Conservation (phyloP, 2,329 filamentous ascomycete species). For the Chrysoporthe puriensis region DNA sequence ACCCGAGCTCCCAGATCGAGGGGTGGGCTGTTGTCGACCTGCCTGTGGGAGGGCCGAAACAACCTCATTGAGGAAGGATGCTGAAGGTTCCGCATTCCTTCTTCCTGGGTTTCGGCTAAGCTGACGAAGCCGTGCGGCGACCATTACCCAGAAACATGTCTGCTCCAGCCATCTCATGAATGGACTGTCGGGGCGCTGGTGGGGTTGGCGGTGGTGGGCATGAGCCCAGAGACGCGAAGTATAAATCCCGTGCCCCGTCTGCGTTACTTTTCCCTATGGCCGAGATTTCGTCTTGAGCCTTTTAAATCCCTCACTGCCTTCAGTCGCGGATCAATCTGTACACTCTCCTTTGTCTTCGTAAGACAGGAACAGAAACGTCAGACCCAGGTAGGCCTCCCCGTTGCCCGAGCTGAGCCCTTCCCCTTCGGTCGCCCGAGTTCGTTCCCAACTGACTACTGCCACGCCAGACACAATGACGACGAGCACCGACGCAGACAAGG, state of each 20-base stretch:
- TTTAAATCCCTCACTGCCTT: background rate
- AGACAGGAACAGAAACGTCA: background rate
- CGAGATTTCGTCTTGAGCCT: background rate
- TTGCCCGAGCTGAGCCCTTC: background rate
- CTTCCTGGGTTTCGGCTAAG: background rate
- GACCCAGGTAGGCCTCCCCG: background rate
- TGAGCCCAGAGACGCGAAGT: background rate
- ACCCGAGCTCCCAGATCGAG: background rate
- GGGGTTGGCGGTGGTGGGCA: background rate
- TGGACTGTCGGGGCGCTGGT: background rate
- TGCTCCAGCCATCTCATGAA: background rate
- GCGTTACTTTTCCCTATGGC: background rate
- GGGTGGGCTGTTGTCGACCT: background rate
- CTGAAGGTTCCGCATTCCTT: background rate
- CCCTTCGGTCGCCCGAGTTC: background rate
- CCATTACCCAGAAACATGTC: background rate
- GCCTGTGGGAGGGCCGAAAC: background rate
- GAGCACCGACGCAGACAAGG: background rate
- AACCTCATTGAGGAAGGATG: background rate
- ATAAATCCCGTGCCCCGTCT: background rate
- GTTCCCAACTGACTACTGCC: background rate
- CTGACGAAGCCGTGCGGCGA: background rate
- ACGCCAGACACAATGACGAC: background rate
- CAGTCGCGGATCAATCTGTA: background rate
- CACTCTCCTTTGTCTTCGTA: background rate